Conservation (phyloP, 768 basidiomycete species). For the Tulasnella sp. region DNA sequence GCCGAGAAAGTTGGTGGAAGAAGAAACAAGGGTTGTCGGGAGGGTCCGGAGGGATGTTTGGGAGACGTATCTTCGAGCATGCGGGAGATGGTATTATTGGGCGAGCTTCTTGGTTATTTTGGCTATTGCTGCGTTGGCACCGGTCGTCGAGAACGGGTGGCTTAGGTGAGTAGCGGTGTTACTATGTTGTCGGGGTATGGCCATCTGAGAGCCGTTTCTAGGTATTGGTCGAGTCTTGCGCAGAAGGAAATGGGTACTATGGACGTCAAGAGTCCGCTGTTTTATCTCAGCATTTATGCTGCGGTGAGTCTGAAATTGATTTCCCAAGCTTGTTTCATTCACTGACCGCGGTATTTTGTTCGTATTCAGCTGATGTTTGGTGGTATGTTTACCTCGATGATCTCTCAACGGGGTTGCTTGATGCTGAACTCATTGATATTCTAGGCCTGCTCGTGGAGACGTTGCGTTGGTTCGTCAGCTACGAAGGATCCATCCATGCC, state of each 20-base stretch:
- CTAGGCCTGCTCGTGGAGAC: conserved; percentile 44
- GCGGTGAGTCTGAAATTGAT: conserved; percentile 29
- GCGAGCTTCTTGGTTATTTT: conserved; percentile 39
- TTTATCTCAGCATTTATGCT: conserved; percentile 63
- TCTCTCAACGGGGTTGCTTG: conserved; percentile 29
- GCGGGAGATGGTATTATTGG: conserved; percentile 38
- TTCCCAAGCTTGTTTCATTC: background rate
- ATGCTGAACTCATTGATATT: background rate
- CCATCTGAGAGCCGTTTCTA: background rate
- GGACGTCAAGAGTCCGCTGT: conserved; percentile 24
- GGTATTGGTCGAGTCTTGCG: conserved; percentile 25
- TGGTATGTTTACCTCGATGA: conserved; percentile 28
- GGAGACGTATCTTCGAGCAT: conserved; percentile 25
- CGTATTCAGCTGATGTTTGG: background rate
- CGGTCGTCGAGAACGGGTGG: conserved; percentile 63
- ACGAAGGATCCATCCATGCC: conserved; percentile 71
- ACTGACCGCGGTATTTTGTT: background rate
- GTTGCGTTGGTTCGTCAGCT: conserved; percentile 58
- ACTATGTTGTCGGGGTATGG: background rate
- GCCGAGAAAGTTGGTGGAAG: conserved; percentile 75
- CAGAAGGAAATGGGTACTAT: background rate
- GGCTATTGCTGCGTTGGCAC: conserved; percentile 45
- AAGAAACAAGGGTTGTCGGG: conserved; percentile 29
- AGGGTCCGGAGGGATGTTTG: conserved; percentile 27
- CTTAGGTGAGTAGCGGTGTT: conserved; percentile 21